Conservation (phyloP, 2,329 filamentous ascomycete genomes). For the Ophiognomonia clavigignenti-juglandacearum region DNA sequence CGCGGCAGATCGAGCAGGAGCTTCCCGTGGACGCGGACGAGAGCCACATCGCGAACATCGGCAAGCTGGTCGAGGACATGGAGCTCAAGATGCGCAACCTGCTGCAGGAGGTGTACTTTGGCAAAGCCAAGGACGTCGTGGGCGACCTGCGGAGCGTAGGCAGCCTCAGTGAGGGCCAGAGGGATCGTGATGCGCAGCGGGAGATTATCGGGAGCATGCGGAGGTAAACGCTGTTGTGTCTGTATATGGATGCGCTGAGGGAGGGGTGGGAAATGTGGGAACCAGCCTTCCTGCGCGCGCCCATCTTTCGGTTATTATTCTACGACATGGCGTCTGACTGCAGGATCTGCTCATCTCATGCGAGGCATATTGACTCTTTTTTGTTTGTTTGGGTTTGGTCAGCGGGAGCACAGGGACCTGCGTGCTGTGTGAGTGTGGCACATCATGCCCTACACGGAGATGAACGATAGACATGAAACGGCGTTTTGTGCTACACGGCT, state of each 20-base stretch:
- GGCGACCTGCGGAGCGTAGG: conserved; percentile 87
- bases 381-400: too few species aligned
- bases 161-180: conserved; percentile 76
- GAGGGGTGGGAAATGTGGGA: too few species aligned
- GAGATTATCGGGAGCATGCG: conserved; percentile 74
- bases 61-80: conserved; percentile 95
- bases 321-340: conserved; percentile 3
- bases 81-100: conserved; percentile 99
- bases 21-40: conserved; percentile 84
- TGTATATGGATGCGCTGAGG: background rate
- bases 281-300: too few species aligned
- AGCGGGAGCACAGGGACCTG: conserved; percentile 1
- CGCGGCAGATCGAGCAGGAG: conserved; percentile 89
- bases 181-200: conserved; percentile 77
- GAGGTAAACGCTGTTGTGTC: conserved; percentile 24
- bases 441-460: conserved; percentile 5
- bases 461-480: conserved; percentile 12
- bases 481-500: conserved; percentile 7
- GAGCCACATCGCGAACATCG: conserved; percentile 93
- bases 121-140: conserved; percentile 97
- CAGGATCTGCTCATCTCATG: conserved; percentile 1
- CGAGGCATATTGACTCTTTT: conserved; percentile 1
- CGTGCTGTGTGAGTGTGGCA: conserved; percentile 2
- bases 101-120: conserved; percentile 98
- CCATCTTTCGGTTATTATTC: background rate